These are phyloP conservation scores for Ogataea populi-albae DNA, from an alignment of 805 yeast species.

Conservation along the genomic window DNA sequence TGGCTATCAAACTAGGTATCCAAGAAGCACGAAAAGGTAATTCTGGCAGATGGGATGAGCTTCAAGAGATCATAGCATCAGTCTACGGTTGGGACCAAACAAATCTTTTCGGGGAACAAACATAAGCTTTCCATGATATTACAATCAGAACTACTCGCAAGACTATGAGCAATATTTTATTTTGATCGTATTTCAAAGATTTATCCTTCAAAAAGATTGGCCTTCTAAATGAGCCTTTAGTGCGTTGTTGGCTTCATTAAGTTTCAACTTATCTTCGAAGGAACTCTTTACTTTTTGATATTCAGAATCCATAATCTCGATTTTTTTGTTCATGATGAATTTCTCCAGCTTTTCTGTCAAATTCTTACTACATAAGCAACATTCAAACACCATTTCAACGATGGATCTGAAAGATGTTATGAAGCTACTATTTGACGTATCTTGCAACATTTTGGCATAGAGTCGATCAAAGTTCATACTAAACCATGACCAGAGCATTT, in stretches of 20 bases:
- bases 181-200: constrained; percentile 1
- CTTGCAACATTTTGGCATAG: constrained; percentile 44
- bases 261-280: constrained; percentile 24
- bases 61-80: constrained; percentile 52
- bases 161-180: too few species aligned
- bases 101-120: constrained; percentile 22
- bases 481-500: constrained; percentile 57
- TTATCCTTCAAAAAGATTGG: too few species aligned
- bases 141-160: too few species aligned
- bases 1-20: constrained; percentile 26
- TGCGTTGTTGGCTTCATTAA: constrained; percentile 24
- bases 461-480: constrained; percentile 49
- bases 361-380: constrained; percentile 22
- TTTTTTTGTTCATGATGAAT: constrained; percentile 21
- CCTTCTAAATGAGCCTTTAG: constrained; percentile 10
- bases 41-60: constrained; percentile 34
- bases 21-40: constrained; percentile 21
- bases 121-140: too few species aligned
- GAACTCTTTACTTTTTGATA: constrained; percentile 17
- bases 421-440: constrained; percentile 38
- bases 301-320: constrained; percentile 23
- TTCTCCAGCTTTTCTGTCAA: constrained; percentile 16
- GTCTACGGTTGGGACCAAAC: constrained; percentile 41
- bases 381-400: constrained; percentile 38
- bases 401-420: constrained; percentile 46